Evolutionary conservation across 2,329 filamentous ascomycete genomes (phyloP).

Genomic region (Hypoxylon sp.): DNA sequence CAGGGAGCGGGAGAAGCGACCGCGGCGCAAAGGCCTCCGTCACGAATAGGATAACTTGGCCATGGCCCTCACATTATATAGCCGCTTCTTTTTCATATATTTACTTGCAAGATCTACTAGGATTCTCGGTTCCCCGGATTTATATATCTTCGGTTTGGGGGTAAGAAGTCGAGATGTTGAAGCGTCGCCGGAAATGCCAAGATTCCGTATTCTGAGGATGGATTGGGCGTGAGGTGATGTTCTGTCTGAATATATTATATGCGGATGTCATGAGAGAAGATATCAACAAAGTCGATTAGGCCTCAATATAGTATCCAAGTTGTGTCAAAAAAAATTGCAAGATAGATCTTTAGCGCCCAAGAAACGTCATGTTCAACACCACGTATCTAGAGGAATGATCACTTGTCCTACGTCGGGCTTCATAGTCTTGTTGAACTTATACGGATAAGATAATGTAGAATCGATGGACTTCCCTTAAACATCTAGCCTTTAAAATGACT

Average conservation of each 20-base stretch:
- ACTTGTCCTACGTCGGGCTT: background rate
- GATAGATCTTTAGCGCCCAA: background rate
- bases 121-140: constrained; percentile 12
- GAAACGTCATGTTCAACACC: background rate
- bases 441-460: too few species aligned
- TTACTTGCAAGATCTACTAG: background rate
- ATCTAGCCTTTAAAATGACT: too few species aligned
- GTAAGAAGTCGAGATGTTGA: background rate
- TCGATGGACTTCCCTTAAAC: too few species aligned
- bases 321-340: too few species aligned
- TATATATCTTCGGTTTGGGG: constrained; percentile 26
- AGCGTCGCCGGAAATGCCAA: constrained; percentile 17
- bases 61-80: constrained; percentile 3
- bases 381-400: background rate
- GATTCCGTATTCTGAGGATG: background rate
- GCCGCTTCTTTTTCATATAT: constrained; percentile 22
- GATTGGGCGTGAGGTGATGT: background rate
- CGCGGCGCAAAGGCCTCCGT: constrained; percentile 34
- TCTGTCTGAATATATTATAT: background rate
- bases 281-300: too few species aligned
- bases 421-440: background rate
- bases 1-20: constrained; percentile 12
- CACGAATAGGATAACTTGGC: constrained; percentile 5
- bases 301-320: too few species aligned
- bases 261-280: too few species aligned